Conservation (phyloP, 2,329 filamentous ascomycete species). For the Septoria petroselini region DNA sequence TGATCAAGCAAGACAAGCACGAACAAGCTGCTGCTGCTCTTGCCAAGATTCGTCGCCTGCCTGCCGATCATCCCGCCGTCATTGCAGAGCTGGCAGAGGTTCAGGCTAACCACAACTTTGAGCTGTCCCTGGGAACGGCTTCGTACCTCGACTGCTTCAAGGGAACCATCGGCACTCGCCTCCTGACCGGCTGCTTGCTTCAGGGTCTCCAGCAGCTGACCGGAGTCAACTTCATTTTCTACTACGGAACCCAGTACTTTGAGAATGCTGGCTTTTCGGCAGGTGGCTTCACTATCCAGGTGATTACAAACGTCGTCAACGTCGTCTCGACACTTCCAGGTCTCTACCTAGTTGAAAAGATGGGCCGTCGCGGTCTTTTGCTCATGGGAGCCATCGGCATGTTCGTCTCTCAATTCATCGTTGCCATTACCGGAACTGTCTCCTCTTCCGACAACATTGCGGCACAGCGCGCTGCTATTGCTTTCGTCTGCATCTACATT, state of each 20-base stretch:
- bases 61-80: constrained; percentile 59
- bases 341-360: constrained; percentile 56
- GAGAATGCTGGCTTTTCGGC: constrained; percentile 37
- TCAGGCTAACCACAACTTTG: constrained; percentile 82
- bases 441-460: constrained; percentile 17
- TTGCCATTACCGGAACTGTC: constrained; percentile 47
- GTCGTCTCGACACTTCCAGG: constrained; percentile 72
- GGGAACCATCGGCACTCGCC: constrained; percentile 62
- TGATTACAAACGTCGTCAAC: constrained; percentile 60
- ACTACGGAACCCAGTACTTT: constrained; percentile 69
- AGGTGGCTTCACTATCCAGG: constrained; percentile 26
- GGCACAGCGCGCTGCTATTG: constrained; percentile 25
- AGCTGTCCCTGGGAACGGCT: constrained; percentile 59
- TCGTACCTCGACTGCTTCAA: constrained; percentile 64
- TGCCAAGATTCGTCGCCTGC: constrained; percentile 67
- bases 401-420: constrained; percentile 53
- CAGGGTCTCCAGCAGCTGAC: constrained; percentile 78
- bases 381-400: constrained; percentile 73
- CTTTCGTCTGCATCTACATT: constrained; percentile 31
- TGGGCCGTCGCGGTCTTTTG: constrained; percentile 70
- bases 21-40: constrained; percentile 32
- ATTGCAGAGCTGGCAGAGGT: constrained; percentile 73
- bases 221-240: constrained; percentile 38
- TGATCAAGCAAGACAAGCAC: constrained; percentile 37
- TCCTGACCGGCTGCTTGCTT: constrained; percentile 67